Conservation (phyloP, 306 rosid genomes). For the Hippophae rhamnoides region DNA sequence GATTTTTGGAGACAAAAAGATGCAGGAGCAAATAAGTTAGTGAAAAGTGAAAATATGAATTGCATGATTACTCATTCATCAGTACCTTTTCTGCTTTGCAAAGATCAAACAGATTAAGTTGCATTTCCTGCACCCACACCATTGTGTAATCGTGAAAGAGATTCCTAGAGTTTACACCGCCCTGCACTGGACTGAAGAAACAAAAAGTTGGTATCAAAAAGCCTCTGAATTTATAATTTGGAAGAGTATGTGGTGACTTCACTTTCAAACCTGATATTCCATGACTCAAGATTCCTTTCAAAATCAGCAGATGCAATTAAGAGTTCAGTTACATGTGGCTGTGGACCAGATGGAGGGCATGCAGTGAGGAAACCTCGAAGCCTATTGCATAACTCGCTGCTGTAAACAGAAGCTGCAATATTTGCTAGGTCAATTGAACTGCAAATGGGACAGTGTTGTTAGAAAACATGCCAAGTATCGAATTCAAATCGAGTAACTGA, state of each 20-base stretch:
- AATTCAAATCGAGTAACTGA: neutral
- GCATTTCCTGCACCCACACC: constrained; percentile 96
- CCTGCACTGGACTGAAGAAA: constrained; percentile 58
- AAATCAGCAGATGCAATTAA: constrained; percentile 73
- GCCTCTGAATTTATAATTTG: neutral
- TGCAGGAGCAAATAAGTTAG: neutral
- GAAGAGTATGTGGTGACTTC: neutral
- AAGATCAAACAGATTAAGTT: constrained; percentile 66
- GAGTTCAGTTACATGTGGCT: constrained; percentile 72
- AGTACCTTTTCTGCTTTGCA: constrained; percentile 94
- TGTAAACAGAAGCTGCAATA: constrained; percentile 85
- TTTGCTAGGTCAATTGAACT: constrained; percentile 84
- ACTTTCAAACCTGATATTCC: constrained; percentile 64
- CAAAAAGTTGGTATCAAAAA: constrained; percentile 24
- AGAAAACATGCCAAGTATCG: constrained; percentile 21
- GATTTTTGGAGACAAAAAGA: too few relatives aligned
- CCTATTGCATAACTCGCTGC: constrained; percentile 71
- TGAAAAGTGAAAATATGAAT: neutral
- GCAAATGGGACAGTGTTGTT: constrained; percentile 34
- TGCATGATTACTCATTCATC: neutral
- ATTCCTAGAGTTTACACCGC: constrained; percentile 72
- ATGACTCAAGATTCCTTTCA: constrained; percentile 81
- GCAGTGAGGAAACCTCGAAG: constrained; percentile 73
- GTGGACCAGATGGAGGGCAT: constrained; percentile 91
- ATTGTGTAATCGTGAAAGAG: constrained; percentile 77